Percentiles rank a stretch among this genome's conserved stretches.
Evolutionary conservation across 2,329 filamentous ascomycete genomes (phyloP).

Genomic region (Neurospora sp.): DNA sequence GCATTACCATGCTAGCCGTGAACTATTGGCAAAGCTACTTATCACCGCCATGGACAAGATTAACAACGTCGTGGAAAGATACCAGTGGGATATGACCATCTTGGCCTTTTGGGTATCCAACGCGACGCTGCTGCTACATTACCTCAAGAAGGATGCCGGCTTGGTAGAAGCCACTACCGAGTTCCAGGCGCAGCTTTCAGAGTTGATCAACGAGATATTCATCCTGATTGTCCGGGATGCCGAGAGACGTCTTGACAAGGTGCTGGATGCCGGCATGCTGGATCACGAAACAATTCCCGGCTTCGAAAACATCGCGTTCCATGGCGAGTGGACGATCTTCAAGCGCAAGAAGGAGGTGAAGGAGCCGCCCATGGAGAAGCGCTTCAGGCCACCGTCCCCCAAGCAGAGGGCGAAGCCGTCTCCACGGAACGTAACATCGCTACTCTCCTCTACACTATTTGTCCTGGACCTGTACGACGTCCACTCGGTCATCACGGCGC

Average conservation of each 20-base stretch:
- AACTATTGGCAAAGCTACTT: slow-evolving; percentile 72
- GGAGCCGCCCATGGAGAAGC: slow-evolving; percentile 81
- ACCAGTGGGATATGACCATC: slow-evolving; percentile 99
- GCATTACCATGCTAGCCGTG: slow-evolving; percentile 85
- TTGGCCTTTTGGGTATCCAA: slow-evolving; percentile 99
- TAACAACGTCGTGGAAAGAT: slow-evolving; percentile 87
- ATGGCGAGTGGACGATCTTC: slow-evolving; percentile 98
- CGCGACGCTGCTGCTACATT: slow-evolving; percentile 87
- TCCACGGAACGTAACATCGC: slow-evolving; percentile 88
- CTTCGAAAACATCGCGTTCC: slow-evolving; percentile 92
- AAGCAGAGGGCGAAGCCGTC: slow-evolving; percentile 87
- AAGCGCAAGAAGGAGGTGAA: slow-evolving; percentile 85
- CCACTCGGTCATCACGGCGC: slow-evolving; percentile 88
- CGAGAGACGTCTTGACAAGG: slow-evolving; percentile 91
- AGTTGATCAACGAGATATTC: slow-evolving; percentile 96
- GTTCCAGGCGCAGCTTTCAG: slow-evolving; percentile 87
- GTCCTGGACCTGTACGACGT: slow-evolving; percentile 98
- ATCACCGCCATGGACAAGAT: slow-evolving; percentile 89
- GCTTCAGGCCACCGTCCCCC: slow-evolving; percentile 84
- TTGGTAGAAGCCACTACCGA: slow-evolving; percentile 72
- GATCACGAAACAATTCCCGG: slow-evolving; percentile 97
- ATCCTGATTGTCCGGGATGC: slow-evolving; percentile 95
- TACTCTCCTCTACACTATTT: slow-evolving; percentile 91
- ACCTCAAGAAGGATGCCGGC: slow-evolving; percentile 87
- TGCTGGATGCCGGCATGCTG: slow-evolving; percentile 85